These are phyloP conservation scores for Rheum nobile DNA, from an alignment of 148 eudicot species.

Conservation along the genomic window DNA sequence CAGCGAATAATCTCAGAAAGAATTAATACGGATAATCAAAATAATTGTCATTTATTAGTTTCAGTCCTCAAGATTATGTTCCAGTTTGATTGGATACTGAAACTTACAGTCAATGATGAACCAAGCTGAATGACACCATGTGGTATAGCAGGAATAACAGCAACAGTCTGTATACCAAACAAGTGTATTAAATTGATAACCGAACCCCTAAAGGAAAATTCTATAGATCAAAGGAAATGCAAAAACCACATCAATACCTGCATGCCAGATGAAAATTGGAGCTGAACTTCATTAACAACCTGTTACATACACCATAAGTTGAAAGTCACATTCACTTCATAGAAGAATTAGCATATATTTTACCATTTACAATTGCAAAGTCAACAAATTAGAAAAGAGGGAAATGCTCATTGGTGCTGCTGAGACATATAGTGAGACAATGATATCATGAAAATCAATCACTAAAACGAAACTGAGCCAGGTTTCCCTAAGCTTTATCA, in stretches of 20 bases:
- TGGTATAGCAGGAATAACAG: conserved; percentile 63
- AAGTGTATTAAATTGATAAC: not conserved
- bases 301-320: conserved; percentile 24
- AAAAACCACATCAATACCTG: conserved; percentile 32
- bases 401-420: not conserved
- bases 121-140: conserved; percentile 92
- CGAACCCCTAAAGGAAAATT: not conserved
- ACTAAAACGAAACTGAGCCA: not conserved
- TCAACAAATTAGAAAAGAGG: not conserved
- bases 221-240: not conserved
- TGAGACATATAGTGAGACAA: not conserved
- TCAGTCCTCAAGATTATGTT: not conserved
- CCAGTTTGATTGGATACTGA: not conserved
- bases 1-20: not conserved
- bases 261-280: conserved; percentile 70
- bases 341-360: not conserved
- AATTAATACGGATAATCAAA: not conserved
- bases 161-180: conserved; percentile 59
- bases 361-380: not conserved
- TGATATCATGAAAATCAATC: not conserved
- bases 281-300: conserved; percentile 62
- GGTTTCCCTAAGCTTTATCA: not conserved
- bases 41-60: not conserved
- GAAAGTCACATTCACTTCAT: not conserved
- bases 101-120: conserved; percentile 61